phyloP scores from a whole-genome alignment of 805 yeast genomes.

The Yamadazyma takamatsuzukensis region DNA sequence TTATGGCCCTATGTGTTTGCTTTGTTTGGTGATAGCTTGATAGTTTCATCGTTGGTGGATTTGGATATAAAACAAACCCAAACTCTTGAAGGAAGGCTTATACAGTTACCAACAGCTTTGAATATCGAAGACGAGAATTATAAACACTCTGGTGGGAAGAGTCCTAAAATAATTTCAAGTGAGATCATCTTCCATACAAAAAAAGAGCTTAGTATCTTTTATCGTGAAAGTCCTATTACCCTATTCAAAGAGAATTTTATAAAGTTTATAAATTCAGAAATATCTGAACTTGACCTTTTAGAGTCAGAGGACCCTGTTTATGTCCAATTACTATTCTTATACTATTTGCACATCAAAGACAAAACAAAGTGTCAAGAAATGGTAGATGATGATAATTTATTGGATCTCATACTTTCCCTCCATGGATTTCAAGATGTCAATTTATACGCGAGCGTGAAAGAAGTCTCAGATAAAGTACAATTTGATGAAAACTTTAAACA shows the following conservation, averaged over 20 bases:
- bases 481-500: constrained; percentile 3
- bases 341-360: no score
- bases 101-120: no score
- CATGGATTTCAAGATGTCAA: not conserved
- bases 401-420: no score
- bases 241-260: constrained; percentile 5
- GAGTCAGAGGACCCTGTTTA: constrained; percentile 8
- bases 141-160: no score
- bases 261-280: constrained; percentile 2
- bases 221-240: constrained; percentile 1
- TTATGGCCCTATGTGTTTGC: constrained; percentile 38
- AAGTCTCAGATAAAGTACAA: constrained; percentile 1
- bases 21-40: constrained; percentile 19
- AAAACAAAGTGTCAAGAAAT: no score
- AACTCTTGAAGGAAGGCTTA: constrained; percentile 4
- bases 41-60: constrained; percentile 15
- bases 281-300: not conserved
- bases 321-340: constrained; percentile 7
- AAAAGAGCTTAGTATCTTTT: constrained; percentile 1
- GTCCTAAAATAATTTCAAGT: constrained; percentile 1
- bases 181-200: not conserved
- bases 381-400: constrained; percentile 3
- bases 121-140: no score
- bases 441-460: constrained; percentile 5
- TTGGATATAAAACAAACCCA: constrained; percentile 15